Base-by-base conservation (phyloP, 2,329 filamentous ascomycete genomes). In the Trichoderma sp. region DNA sequence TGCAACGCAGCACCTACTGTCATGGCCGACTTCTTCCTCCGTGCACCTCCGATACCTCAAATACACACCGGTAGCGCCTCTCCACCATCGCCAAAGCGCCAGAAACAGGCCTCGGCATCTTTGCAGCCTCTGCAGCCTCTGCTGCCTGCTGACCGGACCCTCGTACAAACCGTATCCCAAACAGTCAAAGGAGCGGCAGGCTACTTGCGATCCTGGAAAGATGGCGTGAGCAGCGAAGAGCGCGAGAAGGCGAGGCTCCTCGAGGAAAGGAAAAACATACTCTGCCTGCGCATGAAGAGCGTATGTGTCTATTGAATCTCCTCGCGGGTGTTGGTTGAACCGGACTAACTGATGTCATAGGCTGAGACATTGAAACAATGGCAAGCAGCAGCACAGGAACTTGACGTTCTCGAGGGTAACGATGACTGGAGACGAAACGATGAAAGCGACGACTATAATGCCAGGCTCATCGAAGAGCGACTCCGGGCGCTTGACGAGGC, bases 401-500 rank as follows among this genome's bases (percentile, higher is more conserved):
- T 98, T 60, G 95, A 98, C 81, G 83, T 88, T 11, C 86, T 98
- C 16, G 94, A 98, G 82, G 92, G 92, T 63, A 95, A 96, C 81
- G 92, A 96, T 78, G 85, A 87, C 33, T 98, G 95, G 95, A 98
- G 98, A 82, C 83, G 87, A 38, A 90, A 94, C 68, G 84, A 89
- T 9, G 83, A 65, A 24, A 66, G 88, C n/a, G 86, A 89, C 64
- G 92, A 95, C 79, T 97, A 95, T 83, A 91, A 96, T 80, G 89
- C 91, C 1, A 85, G 86, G 0, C 86, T 97, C 9, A 90, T 98
- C 59, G 87, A 92, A 77, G 86, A 89, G 38, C 91, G 94, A n/a
- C 85, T 97, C 60, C 85, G 87, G 71, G 91, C 95, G 78, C 88
- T 98, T 76, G 93, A 97, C 78, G 88, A 93, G 12, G 95, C 95